Evolutionary conservation across 164 flowering plant species (phyloP).

Genomic region (Aristolochia fimbriata): DNA sequence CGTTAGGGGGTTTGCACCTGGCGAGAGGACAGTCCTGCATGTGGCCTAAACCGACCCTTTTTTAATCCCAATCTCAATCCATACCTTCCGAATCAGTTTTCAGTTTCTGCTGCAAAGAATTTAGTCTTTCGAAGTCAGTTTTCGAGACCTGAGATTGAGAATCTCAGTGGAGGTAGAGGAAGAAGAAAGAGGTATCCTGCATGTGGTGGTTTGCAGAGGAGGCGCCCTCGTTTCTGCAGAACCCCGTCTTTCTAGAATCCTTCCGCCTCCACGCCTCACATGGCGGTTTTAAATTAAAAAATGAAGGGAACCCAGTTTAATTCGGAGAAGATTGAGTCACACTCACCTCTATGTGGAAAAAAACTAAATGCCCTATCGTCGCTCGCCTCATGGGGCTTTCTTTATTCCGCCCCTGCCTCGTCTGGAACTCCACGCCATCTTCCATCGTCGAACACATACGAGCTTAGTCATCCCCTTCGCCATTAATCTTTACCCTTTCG

Average conservation of each 20-base stretch:
- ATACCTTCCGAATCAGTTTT: background rate
- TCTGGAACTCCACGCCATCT: background rate
- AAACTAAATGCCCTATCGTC: background rate
- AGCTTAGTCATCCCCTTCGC: background rate
- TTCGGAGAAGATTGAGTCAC: background rate
- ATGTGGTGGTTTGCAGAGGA: constrained; percentile 3
- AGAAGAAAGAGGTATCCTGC: background rate
- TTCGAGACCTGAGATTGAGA: constrained; percentile 3
- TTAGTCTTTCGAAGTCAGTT: constrained; percentile 12
- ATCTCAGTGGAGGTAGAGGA: constrained; percentile 1
- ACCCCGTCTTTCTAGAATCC: constrained; percentile 6
- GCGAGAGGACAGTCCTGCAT: constrained; percentile 35
- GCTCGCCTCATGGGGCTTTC: background rate
- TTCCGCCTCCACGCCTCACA: constrained; percentile 1
- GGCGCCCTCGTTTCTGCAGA: constrained; percentile 3
- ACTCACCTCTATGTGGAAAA: too few species aligned
- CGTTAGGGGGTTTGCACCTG: constrained; percentile 44
- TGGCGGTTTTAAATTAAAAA: background rate
- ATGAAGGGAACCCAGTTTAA: background rate
- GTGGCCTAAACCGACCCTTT: constrained; percentile 20
- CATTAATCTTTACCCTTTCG: background rate
- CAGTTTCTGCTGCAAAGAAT: background rate
- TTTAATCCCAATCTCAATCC: background rate
- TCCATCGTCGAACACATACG: background rate
- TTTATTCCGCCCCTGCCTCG: background rate